A percentile compares a stretch with the other conserved stretches of the same genome.
These are phyloP conservation scores for Colletotrichum aenigma DNA, from an alignment of 2,329 filamentous ascomycete species.

Conservation along the genomic window DNA sequence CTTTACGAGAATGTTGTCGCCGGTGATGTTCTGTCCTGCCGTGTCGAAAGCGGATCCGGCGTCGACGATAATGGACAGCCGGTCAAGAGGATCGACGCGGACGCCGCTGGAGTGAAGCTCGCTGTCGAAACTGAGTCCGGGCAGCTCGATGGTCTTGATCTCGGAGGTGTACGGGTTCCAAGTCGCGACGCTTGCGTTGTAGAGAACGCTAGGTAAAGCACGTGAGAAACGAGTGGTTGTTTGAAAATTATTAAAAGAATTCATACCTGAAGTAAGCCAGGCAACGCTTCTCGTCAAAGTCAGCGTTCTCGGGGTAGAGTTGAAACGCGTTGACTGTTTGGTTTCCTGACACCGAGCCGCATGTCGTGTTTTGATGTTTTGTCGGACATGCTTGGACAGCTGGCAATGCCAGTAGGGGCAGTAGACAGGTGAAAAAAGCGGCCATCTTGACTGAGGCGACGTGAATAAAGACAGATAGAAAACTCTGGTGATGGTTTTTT, in stretches of 20 bases:
- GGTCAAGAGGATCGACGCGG: slow-evolving; percentile 34
- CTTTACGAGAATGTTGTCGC: slow-evolving; percentile 40
- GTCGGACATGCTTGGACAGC: background rate
- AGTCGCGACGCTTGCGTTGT: slow-evolving; percentile 35
- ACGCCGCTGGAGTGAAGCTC: slow-evolving; percentile 38
- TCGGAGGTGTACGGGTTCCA: slow-evolving; percentile 34
- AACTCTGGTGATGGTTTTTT: fast-evolving
- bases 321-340: slow-evolving; percentile 5
- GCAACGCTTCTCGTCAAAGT: slow-evolving; percentile 22
- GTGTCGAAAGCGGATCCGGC: slow-evolving; percentile 38
- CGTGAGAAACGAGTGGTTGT: background rate
- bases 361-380: background rate
- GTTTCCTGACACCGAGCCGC: background rate
- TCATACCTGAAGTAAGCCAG: slow-evolving; percentile 24
- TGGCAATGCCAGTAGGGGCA: slow-evolving; percentile 8
- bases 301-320: slow-evolving; percentile 26
- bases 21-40: slow-evolving; percentile 34
- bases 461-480: fast-evolving
- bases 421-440: background rate
- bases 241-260: fast-evolving
- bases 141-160: slow-evolving; percentile 27
- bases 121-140: slow-evolving; percentile 31
- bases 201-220: slow-evolving; percentile 24
- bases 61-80: slow-evolving; percentile 39
- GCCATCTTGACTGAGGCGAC: background rate